phyloP scores from a whole-genome alignment of 495 filamentous ascomycete species.

The Xylaria intraflava region DNA sequence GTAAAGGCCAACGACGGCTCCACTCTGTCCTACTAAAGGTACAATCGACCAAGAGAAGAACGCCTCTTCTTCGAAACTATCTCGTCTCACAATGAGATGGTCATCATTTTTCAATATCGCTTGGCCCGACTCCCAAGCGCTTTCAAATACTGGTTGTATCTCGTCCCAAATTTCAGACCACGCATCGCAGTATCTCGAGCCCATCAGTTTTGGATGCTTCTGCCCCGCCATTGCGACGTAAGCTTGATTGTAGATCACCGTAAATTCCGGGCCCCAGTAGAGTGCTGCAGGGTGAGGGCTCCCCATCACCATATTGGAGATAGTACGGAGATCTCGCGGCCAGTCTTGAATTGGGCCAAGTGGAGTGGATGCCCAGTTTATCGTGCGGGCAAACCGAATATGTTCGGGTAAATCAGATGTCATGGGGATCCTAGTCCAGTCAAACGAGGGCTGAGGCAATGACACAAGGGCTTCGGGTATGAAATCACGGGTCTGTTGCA shows the following conservation, averaged over 20 bases:
- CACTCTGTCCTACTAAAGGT: conserved; percentile 57
- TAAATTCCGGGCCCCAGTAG: conserved; percentile 62
- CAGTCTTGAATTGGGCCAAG: conserved; percentile 62
- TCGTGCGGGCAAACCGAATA: conserved; percentile 56
- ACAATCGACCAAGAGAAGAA: conserved; percentile 66
- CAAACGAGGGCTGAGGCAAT: conserved; percentile 43
- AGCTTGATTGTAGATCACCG: conserved; percentile 68
- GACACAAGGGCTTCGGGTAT: conserved; percentile 18
- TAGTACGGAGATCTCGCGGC: conserved; percentile 54
- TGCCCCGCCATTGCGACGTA: conserved; percentile 61
- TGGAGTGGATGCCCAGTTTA: conserved; percentile 59
- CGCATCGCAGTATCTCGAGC: conserved; percentile 52
- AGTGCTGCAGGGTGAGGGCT: conserved; percentile 65
- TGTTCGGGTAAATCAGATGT: conserved; percentile 52
- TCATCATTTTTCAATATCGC: conserved; percentile 73
- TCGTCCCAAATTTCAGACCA: conserved; percentile 65
- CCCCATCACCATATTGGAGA: conserved; percentile 65
- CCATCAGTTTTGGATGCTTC: conserved; percentile 66
- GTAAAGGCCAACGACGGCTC: conserved; percentile 56
- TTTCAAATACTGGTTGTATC: conserved; percentile 52
- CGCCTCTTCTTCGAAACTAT: conserved; percentile 58
- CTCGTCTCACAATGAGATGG: conserved; percentile 54
- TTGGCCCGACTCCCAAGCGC: conserved; percentile 52
- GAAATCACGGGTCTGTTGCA: conserved; percentile 23
- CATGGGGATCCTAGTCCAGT: conserved; percentile 61